A percentile compares a stretch with the other conserved stretches of the same genome.
These are phyloP conservation scores for Moesziomyces sp. DNA, from an alignment of 1,284 basidiomycete species.

Conservation along the genomic window DNA sequence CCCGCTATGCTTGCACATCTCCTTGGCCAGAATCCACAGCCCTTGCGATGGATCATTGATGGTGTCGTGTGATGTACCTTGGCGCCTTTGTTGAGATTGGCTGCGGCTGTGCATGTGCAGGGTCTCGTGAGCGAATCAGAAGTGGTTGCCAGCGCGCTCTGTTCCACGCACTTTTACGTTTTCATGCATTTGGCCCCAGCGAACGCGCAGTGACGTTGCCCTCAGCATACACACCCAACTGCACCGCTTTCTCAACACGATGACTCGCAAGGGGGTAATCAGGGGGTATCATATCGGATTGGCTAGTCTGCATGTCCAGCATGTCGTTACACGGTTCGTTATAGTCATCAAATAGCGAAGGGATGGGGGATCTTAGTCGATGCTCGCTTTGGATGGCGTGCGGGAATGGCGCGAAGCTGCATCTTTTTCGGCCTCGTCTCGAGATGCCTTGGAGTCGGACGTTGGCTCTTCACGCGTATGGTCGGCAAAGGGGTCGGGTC, in stretches of 20 bases:
- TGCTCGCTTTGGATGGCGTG: constrained; percentile 26
- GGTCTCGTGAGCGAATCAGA: background rate
- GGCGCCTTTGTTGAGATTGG: too few species aligned
- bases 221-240: background rate
- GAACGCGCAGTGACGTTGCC: constrained; percentile 9
- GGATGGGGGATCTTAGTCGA: constrained; percentile 3
- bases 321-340: constrained; percentile 4
- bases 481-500: constrained; percentile 33
- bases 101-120: background rate
- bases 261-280: background rate
- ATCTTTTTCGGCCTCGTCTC: too few species aligned
- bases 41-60: too few species aligned
- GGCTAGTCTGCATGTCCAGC: background rate
- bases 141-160: background rate
- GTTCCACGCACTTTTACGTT: background rate
- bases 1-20: too few species aligned
- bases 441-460: too few species aligned
- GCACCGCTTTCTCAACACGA: background rate
- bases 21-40: too few species aligned
- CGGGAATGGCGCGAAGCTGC: constrained; percentile 14
- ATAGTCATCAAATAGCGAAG: background rate
- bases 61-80: too few species aligned
- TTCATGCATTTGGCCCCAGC: background rate
- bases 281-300: background rate
- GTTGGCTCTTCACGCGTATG: background rate